These are phyloP conservation scores for Aaosphaeria pasadenensis DNA, from an alignment of 2,329 filamentous ascomycete genomes.

Conservation along the genomic window DNA sequence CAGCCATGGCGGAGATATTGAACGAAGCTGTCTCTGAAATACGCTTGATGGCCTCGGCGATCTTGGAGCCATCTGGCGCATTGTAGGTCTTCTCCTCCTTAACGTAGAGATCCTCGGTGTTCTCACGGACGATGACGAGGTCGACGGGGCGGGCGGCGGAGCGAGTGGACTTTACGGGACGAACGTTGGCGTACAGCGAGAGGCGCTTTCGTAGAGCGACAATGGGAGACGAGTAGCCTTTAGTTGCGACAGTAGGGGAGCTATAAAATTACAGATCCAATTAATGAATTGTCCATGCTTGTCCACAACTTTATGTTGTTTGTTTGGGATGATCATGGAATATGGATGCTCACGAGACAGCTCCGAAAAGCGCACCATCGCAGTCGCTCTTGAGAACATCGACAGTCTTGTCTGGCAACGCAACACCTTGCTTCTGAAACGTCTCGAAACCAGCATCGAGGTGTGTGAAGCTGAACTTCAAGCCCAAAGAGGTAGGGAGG, in stretches of 20 bases:
- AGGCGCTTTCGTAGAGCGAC: conserved; percentile 94
- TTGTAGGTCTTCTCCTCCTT: conserved; percentile 90
- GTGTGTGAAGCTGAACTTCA: conserved; percentile 93
- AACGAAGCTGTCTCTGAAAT: conserved; percentile 82
- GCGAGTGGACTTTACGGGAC: conserved; percentile 82
- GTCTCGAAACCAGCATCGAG: conserved; percentile 91
- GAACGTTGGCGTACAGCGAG: conserved; percentile 94
- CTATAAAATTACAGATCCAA: neutral
- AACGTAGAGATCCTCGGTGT: conserved; percentile 97
- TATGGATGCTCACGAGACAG: conserved; percentile 61
- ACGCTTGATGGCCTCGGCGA: conserved; percentile 96
- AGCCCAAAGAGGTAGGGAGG: conserved; percentile 81
- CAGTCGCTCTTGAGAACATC: conserved; percentile 86
- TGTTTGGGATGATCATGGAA: neutral
- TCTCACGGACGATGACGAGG: conserved; percentile 97
- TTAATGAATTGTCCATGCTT: too few species aligned
- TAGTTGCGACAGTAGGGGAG: conserved; percentile 78
- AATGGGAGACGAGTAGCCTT: conserved; percentile 95
- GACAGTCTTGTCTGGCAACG: conserved; percentile 87
- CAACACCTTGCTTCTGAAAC: conserved; percentile 84
- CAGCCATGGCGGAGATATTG: conserved; percentile 89
- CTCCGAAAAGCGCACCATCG: conserved; percentile 93
- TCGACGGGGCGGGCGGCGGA: conserved; percentile 71
- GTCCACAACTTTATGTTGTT: too few species aligned
- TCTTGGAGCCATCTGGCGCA: conserved; percentile 68